Conservation (phyloP, 257 asterid genomes). For the Fraxinus quadrangulata region DNA sequence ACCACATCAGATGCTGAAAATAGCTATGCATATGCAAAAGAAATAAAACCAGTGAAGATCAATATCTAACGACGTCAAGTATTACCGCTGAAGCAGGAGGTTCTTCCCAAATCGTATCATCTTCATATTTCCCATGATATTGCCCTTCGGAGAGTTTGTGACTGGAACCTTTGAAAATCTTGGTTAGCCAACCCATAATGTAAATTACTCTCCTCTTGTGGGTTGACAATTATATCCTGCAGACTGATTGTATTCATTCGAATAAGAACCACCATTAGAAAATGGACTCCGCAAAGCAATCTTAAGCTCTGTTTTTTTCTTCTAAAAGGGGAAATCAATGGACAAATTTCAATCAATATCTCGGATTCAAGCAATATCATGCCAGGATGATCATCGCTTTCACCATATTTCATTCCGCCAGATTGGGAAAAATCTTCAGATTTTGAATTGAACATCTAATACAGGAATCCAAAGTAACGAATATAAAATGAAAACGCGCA, state of each 20-base stretch:
- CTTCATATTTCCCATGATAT: conserved; percentile 68
- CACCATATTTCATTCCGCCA: neutral
- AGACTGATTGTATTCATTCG: conserved; percentile 19
- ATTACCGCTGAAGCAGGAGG: conserved; percentile 65
- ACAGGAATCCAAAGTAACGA: conserved; percentile 16
- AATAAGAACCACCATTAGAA: conserved; percentile 16
- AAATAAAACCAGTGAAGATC: neutral
- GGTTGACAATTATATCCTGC: conserved; percentile 35
- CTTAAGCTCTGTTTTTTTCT: neutral
- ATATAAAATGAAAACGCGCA: neutral
- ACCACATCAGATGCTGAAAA: neutral
- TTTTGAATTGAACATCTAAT: conserved; percentile 5
- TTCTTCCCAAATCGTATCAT: conserved; percentile 59
- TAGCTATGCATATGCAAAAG: conserved; percentile 4
- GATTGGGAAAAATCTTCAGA: neutral
- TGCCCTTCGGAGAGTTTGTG: conserved; percentile 70
- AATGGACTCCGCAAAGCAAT: neutral
- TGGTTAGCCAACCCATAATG: conserved; percentile 81
- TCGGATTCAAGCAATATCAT: neutral
- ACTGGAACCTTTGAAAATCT: conserved; percentile 75
- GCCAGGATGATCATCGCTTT: neutral
- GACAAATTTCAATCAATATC: conserved; percentile 7
- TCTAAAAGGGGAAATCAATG: neutral
- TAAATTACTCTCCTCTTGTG: conserved; percentile 27
- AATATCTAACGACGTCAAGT: conserved; percentile 7